Evolutionary conservation across 495 filamentous ascomycete species (phyloP).

Genomic region (Elasticomyces elasticus): DNA sequence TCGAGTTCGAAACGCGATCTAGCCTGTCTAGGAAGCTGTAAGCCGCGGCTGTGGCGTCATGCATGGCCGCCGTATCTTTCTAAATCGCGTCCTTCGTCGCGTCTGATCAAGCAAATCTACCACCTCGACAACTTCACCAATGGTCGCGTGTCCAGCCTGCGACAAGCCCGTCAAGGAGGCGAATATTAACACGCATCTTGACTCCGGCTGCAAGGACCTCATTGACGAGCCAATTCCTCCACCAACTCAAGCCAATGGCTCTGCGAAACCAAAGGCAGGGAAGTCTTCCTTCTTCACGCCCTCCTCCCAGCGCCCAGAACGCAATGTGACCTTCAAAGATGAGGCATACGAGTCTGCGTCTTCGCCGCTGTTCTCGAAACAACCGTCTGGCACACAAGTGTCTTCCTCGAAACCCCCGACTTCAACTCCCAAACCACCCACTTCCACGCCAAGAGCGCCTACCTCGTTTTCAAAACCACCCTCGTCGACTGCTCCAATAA

Average conservation of each 20-base stretch:
- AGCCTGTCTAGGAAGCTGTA: too few species aligned
- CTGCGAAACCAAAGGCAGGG: constrained; percentile 39
- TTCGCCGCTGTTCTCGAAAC: constrained; percentile 4
- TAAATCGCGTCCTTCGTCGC: neutral
- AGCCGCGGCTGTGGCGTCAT: too few species aligned
- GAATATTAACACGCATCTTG: constrained; percentile 86
- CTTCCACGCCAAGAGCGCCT: too few species aligned
- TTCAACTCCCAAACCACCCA: too few species aligned
- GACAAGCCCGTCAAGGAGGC: constrained; percentile 58
- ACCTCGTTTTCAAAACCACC: constrained; percentile 1
- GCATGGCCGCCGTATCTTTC: neutral
- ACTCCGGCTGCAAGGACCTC: constrained; percentile 60
- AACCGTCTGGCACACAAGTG: neutral
- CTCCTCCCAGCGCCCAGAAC: constrained; percentile 46
- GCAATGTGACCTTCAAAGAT: constrained; percentile 23
- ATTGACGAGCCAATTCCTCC: constrained; percentile 43
- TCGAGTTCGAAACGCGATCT: too few species aligned
- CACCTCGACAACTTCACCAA: constrained; percentile 22
- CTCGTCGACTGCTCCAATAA: constrained; percentile 10
- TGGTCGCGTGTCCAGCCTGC: constrained; percentile 87
- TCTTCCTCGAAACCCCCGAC: neutral
- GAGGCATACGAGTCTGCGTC: neutral
- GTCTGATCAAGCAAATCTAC: neutral
- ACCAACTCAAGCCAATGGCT: constrained; percentile 34
- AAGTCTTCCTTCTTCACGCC: constrained; percentile 60